Evolutionary conservation across 2,329 filamentous ascomycete species (phyloP).

Genomic region (Arthrobotrys sphaeroides): DNA sequence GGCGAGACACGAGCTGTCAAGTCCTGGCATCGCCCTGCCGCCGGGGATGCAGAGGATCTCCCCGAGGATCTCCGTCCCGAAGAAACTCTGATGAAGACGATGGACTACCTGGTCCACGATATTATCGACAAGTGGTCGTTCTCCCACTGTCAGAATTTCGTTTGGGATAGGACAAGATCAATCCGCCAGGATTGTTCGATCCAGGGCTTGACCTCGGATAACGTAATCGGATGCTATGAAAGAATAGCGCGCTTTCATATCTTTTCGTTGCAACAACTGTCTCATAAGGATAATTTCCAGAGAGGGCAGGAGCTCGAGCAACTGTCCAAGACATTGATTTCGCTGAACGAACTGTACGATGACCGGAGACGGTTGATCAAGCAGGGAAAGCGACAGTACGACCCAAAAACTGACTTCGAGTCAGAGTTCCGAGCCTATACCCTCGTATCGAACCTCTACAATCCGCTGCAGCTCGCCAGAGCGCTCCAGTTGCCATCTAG

Average conservation of each 20-base stretch:
- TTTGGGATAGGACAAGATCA: constrained; percentile 75
- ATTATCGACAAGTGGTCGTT: constrained; percentile 69
- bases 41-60: constrained; percentile 73
- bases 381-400: constrained; percentile 43
- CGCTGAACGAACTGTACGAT: constrained; percentile 73
- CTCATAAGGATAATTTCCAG: constrained; percentile 67
- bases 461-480: constrained; percentile 34
- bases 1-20: constrained; percentile 69
- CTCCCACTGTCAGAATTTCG: constrained; percentile 69
- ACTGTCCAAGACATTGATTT: constrained; percentile 72
- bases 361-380: constrained; percentile 61
- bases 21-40: constrained; percentile 73
- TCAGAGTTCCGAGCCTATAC: constrained; percentile 51
- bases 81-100: constrained; percentile 68
- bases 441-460: constrained; percentile 45
- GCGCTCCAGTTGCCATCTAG: constrained; percentile 34
- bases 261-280: constrained; percentile 71
- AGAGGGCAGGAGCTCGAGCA: constrained; percentile 75
- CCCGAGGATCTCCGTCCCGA: constrained; percentile 75
- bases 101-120: constrained; percentile 72
- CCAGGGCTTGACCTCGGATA: constrained; percentile 69
- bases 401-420: constrained; percentile 40
- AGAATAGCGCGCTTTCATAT: constrained; percentile 75
- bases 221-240: constrained; percentile 71
- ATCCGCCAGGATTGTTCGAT: constrained; percentile 76